A percentile compares a stretch with the other conserved stretches of the same genome.
Conservation (phyloP, 169 alveolate species). For the Cytauxzoon felis region DNA sequence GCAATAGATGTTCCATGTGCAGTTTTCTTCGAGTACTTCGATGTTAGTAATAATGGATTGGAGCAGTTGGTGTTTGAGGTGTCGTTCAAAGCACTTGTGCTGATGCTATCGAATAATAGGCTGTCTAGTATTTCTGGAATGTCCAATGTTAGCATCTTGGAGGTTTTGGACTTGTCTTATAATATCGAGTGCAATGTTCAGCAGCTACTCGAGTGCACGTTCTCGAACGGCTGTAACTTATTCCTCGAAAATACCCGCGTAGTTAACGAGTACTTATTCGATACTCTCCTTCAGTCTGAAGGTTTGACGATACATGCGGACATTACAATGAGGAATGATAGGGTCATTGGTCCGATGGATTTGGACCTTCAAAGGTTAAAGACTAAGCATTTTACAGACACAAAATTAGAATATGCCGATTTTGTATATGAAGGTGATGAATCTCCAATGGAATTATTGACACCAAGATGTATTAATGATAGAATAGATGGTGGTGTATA, state of each 20-base stretch:
- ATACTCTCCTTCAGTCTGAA: not conserved
- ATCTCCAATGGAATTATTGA: constrained; percentile 40
- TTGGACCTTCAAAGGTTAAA: constrained; percentile 13
- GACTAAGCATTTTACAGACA: constrained; percentile 26
- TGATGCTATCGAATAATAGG: constrained; percentile 4
- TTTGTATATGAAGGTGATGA: constrained; percentile 45
- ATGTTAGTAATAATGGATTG: no score
- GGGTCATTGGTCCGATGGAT: constrained; percentile 1
- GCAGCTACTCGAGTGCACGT: not conserved
- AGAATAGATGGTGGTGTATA: not conserved
- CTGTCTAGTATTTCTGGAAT: constrained; percentile 7
- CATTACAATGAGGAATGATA: constrained; percentile 25
- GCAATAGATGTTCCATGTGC: no score
- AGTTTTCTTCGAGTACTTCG: no score
- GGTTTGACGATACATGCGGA: constrained; percentile 6
- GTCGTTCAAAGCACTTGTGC: not conserved
- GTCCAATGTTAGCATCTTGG: not conserved
- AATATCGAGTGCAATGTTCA: constrained; percentile 10
- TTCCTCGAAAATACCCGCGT: constrained; percentile 5
- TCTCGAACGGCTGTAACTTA: not conserved
- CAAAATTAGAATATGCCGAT: constrained; percentile 45
- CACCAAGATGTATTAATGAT: constrained; percentile 31
- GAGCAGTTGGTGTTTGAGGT: no score
- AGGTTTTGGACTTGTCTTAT: constrained; percentile 10
- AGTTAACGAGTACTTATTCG: constrained; percentile 1